Evolutionary conservation across 495 filamentous ascomycete species (phyloP).

Genomic region (Paragyromitra xinjiangensis): DNA sequence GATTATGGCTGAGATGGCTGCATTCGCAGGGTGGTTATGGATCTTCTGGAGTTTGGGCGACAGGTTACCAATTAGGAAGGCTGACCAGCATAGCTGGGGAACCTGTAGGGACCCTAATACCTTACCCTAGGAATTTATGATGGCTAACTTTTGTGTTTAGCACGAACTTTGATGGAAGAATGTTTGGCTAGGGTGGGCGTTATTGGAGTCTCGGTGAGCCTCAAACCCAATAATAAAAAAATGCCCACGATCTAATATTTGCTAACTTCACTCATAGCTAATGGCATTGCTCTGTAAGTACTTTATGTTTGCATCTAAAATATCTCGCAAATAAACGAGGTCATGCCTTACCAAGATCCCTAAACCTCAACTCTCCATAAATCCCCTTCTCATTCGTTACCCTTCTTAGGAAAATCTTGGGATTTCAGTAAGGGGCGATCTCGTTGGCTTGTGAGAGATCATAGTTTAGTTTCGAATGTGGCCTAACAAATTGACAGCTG

Average conservation of each 20-base stretch:
- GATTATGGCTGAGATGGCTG: slow-evolving; percentile 66
- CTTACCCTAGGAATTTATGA: neutral
- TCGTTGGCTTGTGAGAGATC: slow-evolving; percentile 4
- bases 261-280: slow-evolving; percentile 58
- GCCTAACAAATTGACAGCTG: slow-evolving; percentile 60
- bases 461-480: neutral
- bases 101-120: slow-evolving; percentile 36
- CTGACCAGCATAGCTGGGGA: slow-evolving; percentile 54
- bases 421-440: neutral
- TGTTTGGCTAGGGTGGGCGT: slow-evolving; percentile 81
- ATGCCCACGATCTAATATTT: slow-evolving; percentile 16
- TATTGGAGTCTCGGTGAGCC: slow-evolving; percentile 71
- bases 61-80: slow-evolving; percentile 67
- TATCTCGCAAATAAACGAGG: neutral
- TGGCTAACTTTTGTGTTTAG: slow-evolving; percentile 35
- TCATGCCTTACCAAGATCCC: slow-evolving; percentile 3
- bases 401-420: slow-evolving; percentile 5
- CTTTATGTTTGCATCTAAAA: neutral
- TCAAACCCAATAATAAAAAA: neutral
- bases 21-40: slow-evolving; percentile 70
- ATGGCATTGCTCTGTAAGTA: slow-evolving; percentile 74
- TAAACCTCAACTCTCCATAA: neutral
- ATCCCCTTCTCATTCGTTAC: neutral
- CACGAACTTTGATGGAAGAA: slow-evolving; percentile 70
- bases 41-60: slow-evolving; percentile 79